Base-by-base conservation (phyloP, 805 yeast genomes). In the Starmerella riodocensis region DNA sequence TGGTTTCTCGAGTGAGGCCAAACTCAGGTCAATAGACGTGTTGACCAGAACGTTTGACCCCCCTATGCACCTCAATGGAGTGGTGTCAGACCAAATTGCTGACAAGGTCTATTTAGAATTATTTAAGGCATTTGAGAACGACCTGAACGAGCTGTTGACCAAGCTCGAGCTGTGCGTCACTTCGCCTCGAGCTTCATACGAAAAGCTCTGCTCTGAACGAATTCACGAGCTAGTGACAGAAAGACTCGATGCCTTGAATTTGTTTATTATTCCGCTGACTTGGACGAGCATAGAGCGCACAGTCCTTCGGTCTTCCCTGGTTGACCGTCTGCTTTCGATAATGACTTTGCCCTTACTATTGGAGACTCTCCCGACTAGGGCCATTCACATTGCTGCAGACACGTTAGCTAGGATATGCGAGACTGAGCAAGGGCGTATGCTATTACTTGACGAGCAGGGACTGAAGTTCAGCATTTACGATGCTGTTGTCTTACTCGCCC, bases 311-410 rank as follows among this genome's bases (percentile, higher is more conserved):
- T n/a, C 34, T 4, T 9, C 23, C 4, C 6, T 31, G 14, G n/a
- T 21, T 19, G 25, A 21, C 25, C 4, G 5, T 6, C 16, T 31
- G 14, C 6, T 31, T 19, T 8, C 5, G 4, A 19, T 31, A 5
- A 4, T 31, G 25, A 17, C 25, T 4, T 6, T 8, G 17, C 25
- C 25, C 9, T 12, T 9, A 8, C 11, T 21, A n/a, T 9, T 31
- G 17, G 34, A 31, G 26, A 8, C 34, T 4, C 34, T 31, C 9
- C 34, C 34, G 5, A 31, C 34, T 8, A 24, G 34, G n/a, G 34
- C 34, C 6, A 12, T 31, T 4, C 7, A 4, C 13, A 20, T 17
- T 6, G 25, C 17, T 5, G 24, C 18, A 7, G 8, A 6, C 7
- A 31, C 16, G 5, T 4, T 31, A 7, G 24, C 23, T 17, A 31